Evolutionary conservation across 306 rosid species (phyloP).

Genomic region (Inga laurina): DNA sequence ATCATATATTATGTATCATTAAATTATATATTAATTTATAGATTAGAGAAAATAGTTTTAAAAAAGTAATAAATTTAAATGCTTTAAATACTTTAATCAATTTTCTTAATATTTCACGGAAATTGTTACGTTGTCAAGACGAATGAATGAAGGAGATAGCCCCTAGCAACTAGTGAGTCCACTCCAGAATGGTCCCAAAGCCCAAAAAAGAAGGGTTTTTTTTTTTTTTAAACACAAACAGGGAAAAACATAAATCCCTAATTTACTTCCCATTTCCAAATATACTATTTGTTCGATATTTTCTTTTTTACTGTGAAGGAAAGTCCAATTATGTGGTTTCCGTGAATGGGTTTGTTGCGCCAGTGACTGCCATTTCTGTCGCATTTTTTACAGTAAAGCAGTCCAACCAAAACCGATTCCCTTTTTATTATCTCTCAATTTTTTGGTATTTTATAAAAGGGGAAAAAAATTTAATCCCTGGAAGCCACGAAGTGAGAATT

Average conservation of each 20-base stretch:
- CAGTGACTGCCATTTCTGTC: slow-evolving; percentile 29
- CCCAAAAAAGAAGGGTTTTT: not conserved
- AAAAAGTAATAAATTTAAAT: too few species aligned
- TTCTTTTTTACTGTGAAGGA: not conserved
- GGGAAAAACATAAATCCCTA: not conserved
- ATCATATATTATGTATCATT: too few species aligned
- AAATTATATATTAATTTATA: too few species aligned
- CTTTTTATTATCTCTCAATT: not conserved
- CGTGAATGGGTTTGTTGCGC: slow-evolving; percentile 6
- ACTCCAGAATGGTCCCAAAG: slow-evolving; percentile 35
- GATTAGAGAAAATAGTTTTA: too few species aligned
- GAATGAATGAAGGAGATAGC: not conserved
- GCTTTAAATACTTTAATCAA: too few species aligned
- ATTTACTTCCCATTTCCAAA: not conserved
- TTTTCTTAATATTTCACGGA: too few species aligned
- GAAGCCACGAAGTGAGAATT: slow-evolving; percentile 50
- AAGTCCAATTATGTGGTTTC: slow-evolving; percentile 17
- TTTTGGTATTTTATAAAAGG: not conserved
- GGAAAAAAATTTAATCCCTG: slow-evolving; percentile 2
- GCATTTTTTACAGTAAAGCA: slow-evolving; percentile 21
- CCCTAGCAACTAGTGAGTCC: not conserved
- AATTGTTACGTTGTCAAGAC: not conserved
- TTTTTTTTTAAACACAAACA: not conserved
- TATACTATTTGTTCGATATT: not conserved
- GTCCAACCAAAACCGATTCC: slow-evolving; percentile 7